phyloP scores from a whole-genome alignment of 2,329 filamentous ascomycete genomes.

The Talaromyces sp. region DNA sequence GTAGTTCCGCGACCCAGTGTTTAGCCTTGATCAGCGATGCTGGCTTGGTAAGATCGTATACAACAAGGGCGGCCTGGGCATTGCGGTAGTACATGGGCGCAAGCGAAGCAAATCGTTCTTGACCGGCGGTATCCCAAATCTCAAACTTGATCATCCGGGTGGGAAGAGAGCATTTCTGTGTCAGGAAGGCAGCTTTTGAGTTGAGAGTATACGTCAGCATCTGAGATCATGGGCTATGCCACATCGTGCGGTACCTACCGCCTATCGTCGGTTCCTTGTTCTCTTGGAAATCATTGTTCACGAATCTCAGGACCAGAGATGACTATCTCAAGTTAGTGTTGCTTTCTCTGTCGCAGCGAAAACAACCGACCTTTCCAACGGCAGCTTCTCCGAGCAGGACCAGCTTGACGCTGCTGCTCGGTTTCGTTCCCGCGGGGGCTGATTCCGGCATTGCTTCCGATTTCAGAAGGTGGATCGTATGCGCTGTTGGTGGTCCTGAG shows the following conservation, averaged over 20 bases:
- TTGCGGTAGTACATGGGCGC: constrained; percentile 99
- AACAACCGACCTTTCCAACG: constrained; percentile 77
- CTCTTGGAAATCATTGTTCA: constrained; percentile 99
- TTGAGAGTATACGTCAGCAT: background rate
- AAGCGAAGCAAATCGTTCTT: constrained; percentile 93
- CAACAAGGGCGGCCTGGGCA: constrained; percentile 92
- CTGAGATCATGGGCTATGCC: background rate
- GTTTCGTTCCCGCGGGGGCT: constrained; percentile 64
- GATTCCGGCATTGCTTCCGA: constrained; percentile 63
- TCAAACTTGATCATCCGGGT: constrained; percentile 74
- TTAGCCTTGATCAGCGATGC: constrained; percentile 94
- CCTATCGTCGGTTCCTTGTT: constrained; percentile 99
- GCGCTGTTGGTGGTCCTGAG: background rate
- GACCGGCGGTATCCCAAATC: constrained; percentile 98
- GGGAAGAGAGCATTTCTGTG: constrained; percentile 96
- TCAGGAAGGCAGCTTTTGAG: constrained; percentile 83
- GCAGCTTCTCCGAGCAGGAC: constrained; percentile 96
- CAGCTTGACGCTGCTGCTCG: constrained; percentile 99
- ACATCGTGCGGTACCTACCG: constrained; percentile 54
- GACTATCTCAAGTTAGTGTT: constrained; percentile 56
- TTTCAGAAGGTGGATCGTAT: background rate
- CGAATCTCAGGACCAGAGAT: constrained; percentile 93
- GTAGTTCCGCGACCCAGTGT: constrained; percentile 97
- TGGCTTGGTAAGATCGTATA: constrained; percentile 97
- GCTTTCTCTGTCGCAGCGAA: background rate